These are phyloP conservation scores for Talinum fruticosum DNA, from an alignment of 148 eudicot genomes.

Conservation along the genomic window DNA sequence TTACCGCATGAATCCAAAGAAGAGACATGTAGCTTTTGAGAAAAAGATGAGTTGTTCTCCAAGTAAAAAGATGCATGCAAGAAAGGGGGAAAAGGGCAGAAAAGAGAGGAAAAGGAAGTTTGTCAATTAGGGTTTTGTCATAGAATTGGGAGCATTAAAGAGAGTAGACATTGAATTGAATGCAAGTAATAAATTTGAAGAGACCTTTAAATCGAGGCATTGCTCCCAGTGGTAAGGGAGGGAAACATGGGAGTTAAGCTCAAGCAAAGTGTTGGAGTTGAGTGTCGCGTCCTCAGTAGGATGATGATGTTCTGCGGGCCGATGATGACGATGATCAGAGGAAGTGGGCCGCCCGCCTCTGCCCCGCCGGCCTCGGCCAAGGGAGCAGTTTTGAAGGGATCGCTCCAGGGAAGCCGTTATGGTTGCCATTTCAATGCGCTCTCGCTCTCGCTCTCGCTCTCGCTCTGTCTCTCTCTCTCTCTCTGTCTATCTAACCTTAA, in stretches of 20 bases:
- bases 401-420: constrained; percentile 75
- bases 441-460: no score
- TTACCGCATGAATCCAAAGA: no score
- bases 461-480: no score
- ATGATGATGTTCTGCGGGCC: background rate
- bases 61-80: no score
- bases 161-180: background rate
- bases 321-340: constrained; percentile 17
- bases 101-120: background rate
- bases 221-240: constrained; percentile 92
- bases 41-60: no score
- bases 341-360: constrained; percentile 20
- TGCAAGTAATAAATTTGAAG: no score
- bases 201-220: constrained; percentile 90
- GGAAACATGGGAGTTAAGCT: constrained; percentile 69
- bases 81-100: background rate
- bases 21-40: no score
- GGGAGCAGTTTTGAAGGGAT: constrained; percentile 66
- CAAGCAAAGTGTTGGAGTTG: constrained; percentile 41
- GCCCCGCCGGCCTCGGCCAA: constrained; percentile 23
- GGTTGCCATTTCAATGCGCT: constrained; percentile 62
- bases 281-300: constrained; percentile 28
- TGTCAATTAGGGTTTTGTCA: no score
- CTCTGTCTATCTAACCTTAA: no score
- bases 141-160: background rate